Percentiles rank a stretch among this genome's conserved stretches.
Evolutionary conservation across 768 basidiomycete species (phyloP).

Genomic region (Rubroboletus pulcherrimus): DNA sequence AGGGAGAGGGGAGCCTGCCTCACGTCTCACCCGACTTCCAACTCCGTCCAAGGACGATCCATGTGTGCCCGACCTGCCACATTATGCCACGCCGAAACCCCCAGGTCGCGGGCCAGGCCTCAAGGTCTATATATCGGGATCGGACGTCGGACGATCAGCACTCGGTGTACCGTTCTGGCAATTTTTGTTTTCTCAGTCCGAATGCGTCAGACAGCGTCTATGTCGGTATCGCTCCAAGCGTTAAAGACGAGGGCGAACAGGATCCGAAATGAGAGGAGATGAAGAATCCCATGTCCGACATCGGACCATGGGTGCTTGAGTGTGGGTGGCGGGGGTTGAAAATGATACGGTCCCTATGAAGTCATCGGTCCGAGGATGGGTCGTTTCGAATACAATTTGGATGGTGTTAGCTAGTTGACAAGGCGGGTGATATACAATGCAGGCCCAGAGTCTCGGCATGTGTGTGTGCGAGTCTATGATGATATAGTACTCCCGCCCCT

Average conservation of each 20-base stretch:
- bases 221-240: too few species aligned
- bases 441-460: slow-evolving; percentile 16
- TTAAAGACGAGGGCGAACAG: background rate
- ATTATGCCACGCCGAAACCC: background rate
- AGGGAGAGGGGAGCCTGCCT: background rate
- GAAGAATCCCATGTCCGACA: background rate
- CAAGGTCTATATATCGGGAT: slow-evolving; percentile 16
- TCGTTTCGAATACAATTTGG: background rate
- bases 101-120: background rate
- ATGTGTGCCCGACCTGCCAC: background rate
- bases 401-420: background rate
- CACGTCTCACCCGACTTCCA: background rate
- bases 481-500: slow-evolving; percentile 13
- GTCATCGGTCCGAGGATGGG: slow-evolving; percentile 24
- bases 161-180: slow-evolving; percentile 1
- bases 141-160: slow-evolving; percentile 15
- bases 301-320: background rate
- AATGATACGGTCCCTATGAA: slow-evolving; percentile 9
- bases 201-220: too few species aligned
- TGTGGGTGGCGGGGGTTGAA: slow-evolving; percentile 12
- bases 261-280: slow-evolving; percentile 20
- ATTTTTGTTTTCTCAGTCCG: background rate
- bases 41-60: background rate
- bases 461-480: slow-evolving; percentile 24
- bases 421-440: slow-evolving; percentile 26